Percentiles rank a stretch among this genome's conserved stretches.
Conservation (phyloP, 257 asterid genomes). For the Lithospermum erythrorhizon region DNA sequence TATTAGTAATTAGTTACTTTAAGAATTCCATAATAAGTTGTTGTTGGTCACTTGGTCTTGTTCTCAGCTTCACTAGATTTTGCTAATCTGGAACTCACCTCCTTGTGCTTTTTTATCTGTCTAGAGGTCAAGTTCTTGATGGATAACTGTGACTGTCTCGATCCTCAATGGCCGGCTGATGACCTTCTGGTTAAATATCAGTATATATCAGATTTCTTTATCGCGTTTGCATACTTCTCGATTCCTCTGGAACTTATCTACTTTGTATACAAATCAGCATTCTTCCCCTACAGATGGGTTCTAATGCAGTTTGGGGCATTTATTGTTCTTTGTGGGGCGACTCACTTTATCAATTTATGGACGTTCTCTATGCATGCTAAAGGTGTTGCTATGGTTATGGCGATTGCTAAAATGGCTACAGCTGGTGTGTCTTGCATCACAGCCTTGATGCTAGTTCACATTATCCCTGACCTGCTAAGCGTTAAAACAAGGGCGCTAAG, state of each 20-base stretch:
- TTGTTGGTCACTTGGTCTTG: too few species aligned
- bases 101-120: not conserved
- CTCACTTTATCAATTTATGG: constrained; percentile 65
- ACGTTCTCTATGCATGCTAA: constrained; percentile 53
- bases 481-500: constrained; percentile 46
- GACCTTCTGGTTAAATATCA: constrained; percentile 56
- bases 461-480: constrained; percentile 61
- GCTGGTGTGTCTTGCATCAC: constrained; percentile 65
- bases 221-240: constrained; percentile 66
- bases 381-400: constrained; percentile 52
- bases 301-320: constrained; percentile 68
- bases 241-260: constrained; percentile 63
- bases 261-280: constrained; percentile 52
- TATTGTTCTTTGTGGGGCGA: constrained; percentile 66
- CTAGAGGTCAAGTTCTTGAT: constrained; percentile 3
- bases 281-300: constrained; percentile 76
- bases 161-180: constrained; percentile 55
- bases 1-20: too few species aligned
- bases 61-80: too few species aligned
- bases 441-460: constrained; percentile 65
- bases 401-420: constrained; percentile 49
- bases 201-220: constrained; percentile 56
- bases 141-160: constrained; percentile 60
- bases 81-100: not conserved
- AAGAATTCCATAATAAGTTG: too few species aligned